phyloP scores from a whole-genome alignment of 805 yeast species.

The Starmerella sp. region DNA sequence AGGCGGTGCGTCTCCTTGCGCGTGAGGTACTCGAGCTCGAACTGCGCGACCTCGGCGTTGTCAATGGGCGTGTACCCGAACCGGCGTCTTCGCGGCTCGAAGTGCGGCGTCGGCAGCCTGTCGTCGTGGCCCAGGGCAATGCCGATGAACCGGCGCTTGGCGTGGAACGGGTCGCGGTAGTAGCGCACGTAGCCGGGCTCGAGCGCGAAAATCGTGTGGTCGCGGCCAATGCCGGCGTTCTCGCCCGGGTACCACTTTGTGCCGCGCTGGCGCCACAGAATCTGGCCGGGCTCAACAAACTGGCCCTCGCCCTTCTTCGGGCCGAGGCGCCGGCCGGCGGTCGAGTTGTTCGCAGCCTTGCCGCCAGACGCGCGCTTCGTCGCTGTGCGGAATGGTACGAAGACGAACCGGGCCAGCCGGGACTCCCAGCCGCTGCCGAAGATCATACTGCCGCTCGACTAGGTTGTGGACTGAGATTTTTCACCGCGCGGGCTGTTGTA shows the following conservation, averaged over 20 bases:
- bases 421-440: conserved; percentile 11
- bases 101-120: conserved; percentile 76
- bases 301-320: conserved; percentile 77
- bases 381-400: conserved; percentile 57
- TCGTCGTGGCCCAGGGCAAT: conserved; percentile 58
- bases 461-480: neutral
- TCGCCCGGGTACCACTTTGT: conserved; percentile 92
- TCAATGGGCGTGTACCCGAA: conserved; percentile 55
- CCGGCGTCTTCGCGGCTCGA: conserved; percentile 77
- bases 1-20: conserved; percentile 55
- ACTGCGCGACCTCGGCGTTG: conserved; percentile 40
- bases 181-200: conserved; percentile 92
- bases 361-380: conserved; percentile 93
- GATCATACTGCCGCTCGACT: conserved; percentile 4
- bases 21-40: conserved; percentile 50
- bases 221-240: conserved; percentile 72
- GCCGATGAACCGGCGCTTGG: conserved; percentile 81
- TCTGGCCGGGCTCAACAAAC: conserved; percentile 69
- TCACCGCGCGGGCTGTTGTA: neutral
- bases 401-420: conserved; percentile 16
- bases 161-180: conserved; percentile 93
- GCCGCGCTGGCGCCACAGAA: conserved; percentile 88
- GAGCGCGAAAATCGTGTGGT: conserved; percentile 79
- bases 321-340: conserved; percentile 90
- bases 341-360: conserved; percentile 84